These are phyloP conservation scores for Condylostoma magnum DNA, from an alignment of 169 alveolate genomes.

Conservation along the genomic window DNA sequence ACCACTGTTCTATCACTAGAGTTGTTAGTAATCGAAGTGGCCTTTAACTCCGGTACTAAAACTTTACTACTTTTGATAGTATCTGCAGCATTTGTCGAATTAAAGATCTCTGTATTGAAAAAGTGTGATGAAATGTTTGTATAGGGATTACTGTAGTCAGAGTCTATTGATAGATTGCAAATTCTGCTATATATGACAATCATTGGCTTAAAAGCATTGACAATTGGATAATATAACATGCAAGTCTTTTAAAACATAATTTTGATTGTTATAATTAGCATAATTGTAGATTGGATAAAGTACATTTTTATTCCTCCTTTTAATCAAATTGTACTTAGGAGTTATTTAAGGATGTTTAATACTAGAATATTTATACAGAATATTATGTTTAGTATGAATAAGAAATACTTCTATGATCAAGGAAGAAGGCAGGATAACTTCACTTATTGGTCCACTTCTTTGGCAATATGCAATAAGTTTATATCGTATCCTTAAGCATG, in stretches of 20 bases:
- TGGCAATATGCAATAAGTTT: constrained; percentile 1
- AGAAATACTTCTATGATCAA: background rate
- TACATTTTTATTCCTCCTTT: background rate
- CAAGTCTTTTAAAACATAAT: background rate
- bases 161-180: constrained; percentile 23
- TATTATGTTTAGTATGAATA: background rate
- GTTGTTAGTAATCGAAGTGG: constrained; percentile 26
- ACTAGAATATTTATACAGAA: background rate
- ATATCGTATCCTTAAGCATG: constrained; percentile 20
- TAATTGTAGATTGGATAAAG: constrained; percentile 19
- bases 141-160: background rate
- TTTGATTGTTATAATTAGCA: background rate
- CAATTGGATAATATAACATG: background rate
- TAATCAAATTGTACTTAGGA: background rate
- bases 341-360: background rate
- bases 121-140: background rate
- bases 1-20: background rate
- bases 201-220: background rate
- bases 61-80: background rate
- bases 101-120: constrained; percentile 28
- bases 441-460: background rate
- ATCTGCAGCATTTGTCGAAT: constrained; percentile 16
- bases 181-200: background rate
- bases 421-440: background rate
- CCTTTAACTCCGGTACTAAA: background rate